Evolutionary conservation across 2,329 filamentous ascomycete species (phyloP).

Genomic region (Arthroderma uncinatum): DNA sequence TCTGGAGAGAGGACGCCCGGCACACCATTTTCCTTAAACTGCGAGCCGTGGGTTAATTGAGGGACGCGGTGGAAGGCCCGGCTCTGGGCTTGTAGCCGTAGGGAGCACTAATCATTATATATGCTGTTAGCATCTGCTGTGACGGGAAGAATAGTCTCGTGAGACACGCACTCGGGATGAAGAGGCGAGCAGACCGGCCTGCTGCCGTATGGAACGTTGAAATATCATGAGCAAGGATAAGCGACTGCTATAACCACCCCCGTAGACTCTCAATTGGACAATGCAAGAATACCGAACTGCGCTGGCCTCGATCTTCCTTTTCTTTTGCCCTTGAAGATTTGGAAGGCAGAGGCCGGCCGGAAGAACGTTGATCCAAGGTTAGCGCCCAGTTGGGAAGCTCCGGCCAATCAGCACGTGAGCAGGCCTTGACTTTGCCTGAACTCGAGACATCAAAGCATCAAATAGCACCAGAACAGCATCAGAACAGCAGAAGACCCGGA

Average conservation of each 20-base stretch:
- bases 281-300: background rate
- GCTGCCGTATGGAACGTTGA: slow-evolving; percentile 34
- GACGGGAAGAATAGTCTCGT: no score
- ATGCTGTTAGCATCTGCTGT: background rate
- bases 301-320: background rate
- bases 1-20: slow-evolving; percentile 58
- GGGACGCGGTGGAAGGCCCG: slow-evolving; percentile 38
- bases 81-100: slow-evolving; percentile 28
- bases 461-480: background rate
- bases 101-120: slow-evolving; percentile 21
- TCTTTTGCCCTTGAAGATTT: background rate
- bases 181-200: slow-evolving; percentile 34
- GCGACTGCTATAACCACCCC: slow-evolving; percentile 15
- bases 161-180: slow-evolving; percentile 25
- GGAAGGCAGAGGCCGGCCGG: background rate
- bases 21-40: slow-evolving; percentile 45
- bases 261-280: background rate
- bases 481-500: background rate
- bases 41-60: slow-evolving; percentile 36
- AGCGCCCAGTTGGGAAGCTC: background rate
- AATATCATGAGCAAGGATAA: slow-evolving; percentile 28
- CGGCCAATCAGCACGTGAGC: slow-evolving; percentile 7
- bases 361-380: background rate
- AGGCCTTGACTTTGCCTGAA: background rate
- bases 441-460: background rate